Evolutionary conservation across 768 basidiomycete genomes (phyloP).

Genomic region (Mrakia blollopis): DNA sequence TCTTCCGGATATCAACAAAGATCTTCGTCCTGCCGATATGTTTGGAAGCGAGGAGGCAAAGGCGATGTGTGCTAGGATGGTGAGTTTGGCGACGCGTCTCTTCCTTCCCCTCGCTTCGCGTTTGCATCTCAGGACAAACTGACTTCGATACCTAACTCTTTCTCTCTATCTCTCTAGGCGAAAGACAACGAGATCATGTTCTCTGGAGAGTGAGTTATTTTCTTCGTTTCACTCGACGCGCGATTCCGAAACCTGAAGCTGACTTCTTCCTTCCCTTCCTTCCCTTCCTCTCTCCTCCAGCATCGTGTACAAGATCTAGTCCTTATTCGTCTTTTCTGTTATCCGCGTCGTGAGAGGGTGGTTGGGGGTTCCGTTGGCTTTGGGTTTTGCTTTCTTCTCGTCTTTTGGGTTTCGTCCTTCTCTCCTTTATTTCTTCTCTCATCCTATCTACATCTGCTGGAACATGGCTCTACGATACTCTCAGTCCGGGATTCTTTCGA

Average conservation of each 20-base stretch:
- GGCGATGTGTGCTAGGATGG: slow-evolving; percentile 66
- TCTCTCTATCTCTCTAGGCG: slow-evolving; percentile 7
- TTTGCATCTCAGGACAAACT: neutral
- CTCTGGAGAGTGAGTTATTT: slow-evolving; percentile 55
- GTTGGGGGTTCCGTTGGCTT: no score
- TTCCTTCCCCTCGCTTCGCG: neutral
- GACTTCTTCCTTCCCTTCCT: neutral
- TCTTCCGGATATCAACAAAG: slow-evolving; percentile 69
- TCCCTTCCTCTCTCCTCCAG: slow-evolving; percentile 4
- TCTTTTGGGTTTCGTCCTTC: no score
- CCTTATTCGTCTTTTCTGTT: no score
- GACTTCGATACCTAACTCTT: neutral
- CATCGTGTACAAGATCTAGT: slow-evolving; percentile 74
- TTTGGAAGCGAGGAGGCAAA: slow-evolving; percentile 81
- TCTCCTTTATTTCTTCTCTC: no score
- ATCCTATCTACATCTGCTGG: no score
- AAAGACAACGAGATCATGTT: slow-evolving; percentile 80
- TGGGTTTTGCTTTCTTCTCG: no score
- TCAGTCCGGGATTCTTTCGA: no score
- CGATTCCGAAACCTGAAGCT: no score
- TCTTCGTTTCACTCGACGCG: neutral
- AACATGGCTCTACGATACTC: no score
- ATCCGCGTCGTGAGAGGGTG: no score
- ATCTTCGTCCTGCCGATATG: slow-evolving; percentile 59
- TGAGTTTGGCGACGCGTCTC: neutral